phyloP scores from a whole-genome alignment of 2,329 filamentous ascomycete species.

The Apiospora kogelbergensis region DNA sequence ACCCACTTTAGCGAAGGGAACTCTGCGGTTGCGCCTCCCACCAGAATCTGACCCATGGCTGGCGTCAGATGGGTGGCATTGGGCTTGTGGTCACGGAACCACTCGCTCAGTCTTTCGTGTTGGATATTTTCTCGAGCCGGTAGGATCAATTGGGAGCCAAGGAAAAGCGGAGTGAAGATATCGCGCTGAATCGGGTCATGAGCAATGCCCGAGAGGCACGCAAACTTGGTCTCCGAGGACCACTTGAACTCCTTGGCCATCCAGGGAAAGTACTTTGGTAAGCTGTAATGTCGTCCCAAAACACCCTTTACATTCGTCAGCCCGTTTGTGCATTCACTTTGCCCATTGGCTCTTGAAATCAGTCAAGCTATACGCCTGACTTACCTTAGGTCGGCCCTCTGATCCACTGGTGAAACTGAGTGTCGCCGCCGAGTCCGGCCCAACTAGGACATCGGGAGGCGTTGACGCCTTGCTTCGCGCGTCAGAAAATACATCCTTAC shows the following conservation, averaged over 20 bases:
- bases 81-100: constrained; percentile 74
- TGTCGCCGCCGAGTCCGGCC: constrained; percentile 80
- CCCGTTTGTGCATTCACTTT: not conserved
- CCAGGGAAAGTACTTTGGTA: constrained; percentile 89
- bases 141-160: constrained; percentile 77
- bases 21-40: constrained; percentile 76
- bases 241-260: constrained; percentile 84
- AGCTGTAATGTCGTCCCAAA: constrained; percentile 78
- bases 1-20: constrained; percentile 77
- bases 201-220: constrained; percentile 81
- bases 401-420: constrained; percentile 73
- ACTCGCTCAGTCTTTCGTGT: constrained; percentile 83
- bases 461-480: constrained; percentile 60
- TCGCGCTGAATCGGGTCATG: constrained; percentile 71
- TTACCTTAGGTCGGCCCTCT: constrained; percentile 71
- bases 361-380: not conserved
- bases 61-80: constrained; percentile 90
- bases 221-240: constrained; percentile 71
- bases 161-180: constrained; percentile 87
- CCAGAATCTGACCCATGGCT: constrained; percentile 92
- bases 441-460: constrained; percentile 72
- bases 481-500: constrained; percentile 67
- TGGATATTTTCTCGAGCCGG: constrained; percentile 82
- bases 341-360: not conserved
- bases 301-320: constrained; percentile 55